Evolutionary conservation across 208 protist genomes (phyloP).

Genomic region (Trypanosoma congolense): DNA sequence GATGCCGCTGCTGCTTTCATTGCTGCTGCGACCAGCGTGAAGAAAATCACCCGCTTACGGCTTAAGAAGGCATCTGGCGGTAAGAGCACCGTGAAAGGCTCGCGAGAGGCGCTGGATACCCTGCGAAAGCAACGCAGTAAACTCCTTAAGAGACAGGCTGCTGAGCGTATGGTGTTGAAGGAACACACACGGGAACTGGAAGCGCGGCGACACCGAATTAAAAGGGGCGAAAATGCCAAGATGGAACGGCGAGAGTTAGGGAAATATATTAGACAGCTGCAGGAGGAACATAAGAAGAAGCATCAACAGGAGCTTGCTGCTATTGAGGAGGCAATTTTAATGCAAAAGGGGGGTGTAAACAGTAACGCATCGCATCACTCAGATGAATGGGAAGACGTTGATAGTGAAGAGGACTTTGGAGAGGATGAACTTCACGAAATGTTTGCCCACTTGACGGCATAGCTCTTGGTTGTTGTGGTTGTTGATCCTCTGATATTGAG

Average conservation of each 20-base stretch:
- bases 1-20: not conserved
- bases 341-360: conserved; percentile 25
- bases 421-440: conserved; percentile 73
- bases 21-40: conserved; percentile 2
- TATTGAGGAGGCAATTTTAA: conserved; percentile 60
- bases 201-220: conserved; percentile 48
- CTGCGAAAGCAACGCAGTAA: conserved; percentile 43
- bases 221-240: conserved; percentile 68
- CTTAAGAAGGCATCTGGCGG: conserved; percentile 16
- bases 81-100: not conserved
- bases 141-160: conserved; percentile 69
- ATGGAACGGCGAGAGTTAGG: conserved; percentile 80
- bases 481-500: too few relatives aligned
- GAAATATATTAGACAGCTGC: conserved; percentile 84
- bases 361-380: conserved; percentile 32
- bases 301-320: conserved; percentile 58
- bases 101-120: conserved; percentile 5
- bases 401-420: conserved; percentile 21
- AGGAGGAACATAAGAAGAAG: conserved; percentile 72
- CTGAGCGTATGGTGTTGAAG: conserved; percentile 81
- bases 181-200: conserved; percentile 75
- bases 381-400: conserved; percentile 39
- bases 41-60: conserved; percentile 12
- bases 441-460: conserved; percentile 82
- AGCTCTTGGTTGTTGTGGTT: conserved; percentile 17